phyloP scores from a whole-genome alignment of 345 rosid genomes.

The Noccaea bulbosa region DNA sequence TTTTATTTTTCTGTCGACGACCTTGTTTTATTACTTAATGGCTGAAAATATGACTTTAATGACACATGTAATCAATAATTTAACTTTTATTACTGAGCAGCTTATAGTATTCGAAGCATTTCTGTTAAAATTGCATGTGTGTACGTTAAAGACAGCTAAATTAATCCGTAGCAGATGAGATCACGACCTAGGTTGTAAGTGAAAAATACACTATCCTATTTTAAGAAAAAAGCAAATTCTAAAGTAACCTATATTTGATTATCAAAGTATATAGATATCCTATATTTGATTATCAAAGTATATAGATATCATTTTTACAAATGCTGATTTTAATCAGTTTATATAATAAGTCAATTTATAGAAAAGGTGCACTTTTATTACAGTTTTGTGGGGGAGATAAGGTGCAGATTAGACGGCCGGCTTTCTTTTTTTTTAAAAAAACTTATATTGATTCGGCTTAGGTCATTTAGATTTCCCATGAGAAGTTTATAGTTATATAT shows the following conservation, averaged over 20 bases:
- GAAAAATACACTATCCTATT: not conserved
- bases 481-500: not conserved
- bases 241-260: not conserved
- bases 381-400: not conserved
- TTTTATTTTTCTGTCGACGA: conserved; percentile 1
- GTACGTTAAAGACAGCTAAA: conserved; percentile 24
- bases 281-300: not conserved
- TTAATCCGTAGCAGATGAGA: not conserved
- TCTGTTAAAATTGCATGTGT: conserved; percentile 16
- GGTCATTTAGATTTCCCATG: conserved; percentile 3
- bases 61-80: conserved; percentile 31
- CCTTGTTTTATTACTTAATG: conserved; percentile 18
- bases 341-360: not conserved
- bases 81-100: not conserved
- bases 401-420: not conserved
- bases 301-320: no score
- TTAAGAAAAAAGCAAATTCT: not conserved
- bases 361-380: not conserved
- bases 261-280: no score
- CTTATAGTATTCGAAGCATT: conserved; percentile 2
- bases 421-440: no score
- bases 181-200: not conserved
- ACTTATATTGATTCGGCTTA: not conserved
- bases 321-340: not conserved
- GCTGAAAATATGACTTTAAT: conserved; percentile 16